Evolutionary conservation across 805 yeast genomes (phyloP).

Genomic region (Blastobotrys mokoenaii): DNA sequence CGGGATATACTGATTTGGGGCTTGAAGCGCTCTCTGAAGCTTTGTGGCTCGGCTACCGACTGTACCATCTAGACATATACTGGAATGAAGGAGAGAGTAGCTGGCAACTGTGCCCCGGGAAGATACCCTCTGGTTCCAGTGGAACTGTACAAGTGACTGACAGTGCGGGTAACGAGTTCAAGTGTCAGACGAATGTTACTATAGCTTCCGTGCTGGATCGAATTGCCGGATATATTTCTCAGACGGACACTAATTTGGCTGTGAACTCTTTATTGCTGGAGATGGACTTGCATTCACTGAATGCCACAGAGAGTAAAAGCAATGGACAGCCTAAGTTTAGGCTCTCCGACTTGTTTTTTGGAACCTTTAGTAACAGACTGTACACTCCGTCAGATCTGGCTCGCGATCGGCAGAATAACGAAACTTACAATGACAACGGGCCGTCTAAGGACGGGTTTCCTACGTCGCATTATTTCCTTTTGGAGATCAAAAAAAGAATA

Average conservation of each 20-base stretch:
- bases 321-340: no score
- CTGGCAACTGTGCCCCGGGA: constrained; percentile 52
- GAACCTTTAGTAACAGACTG: not conserved
- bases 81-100: constrained; percentile 35
- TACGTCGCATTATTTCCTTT: constrained; percentile 4
- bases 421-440: not conserved
- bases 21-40: constrained; percentile 18
- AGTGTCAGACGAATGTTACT: constrained; percentile 15
- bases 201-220: constrained; percentile 13
- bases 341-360: no score
- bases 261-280: constrained; percentile 34
- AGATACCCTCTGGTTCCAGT: constrained; percentile 5
- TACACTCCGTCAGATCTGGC: constrained; percentile 15
- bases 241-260: constrained; percentile 39
- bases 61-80: constrained; percentile 39
- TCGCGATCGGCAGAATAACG: constrained; percentile 3
- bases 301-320: not conserved
- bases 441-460: constrained; percentile 3
- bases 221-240: constrained; percentile 29
- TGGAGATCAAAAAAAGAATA: constrained; percentile 2
- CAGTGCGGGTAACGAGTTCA: not conserved
- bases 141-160: not conserved
- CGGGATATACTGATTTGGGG: constrained; percentile 26
- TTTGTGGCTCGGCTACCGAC: constrained; percentile 30
- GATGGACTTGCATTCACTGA: constrained; percentile 28